These are phyloP conservation scores for Raffaelea ambrosiae DNA, from an alignment of 2,329 filamentous ascomycete species.

Conservation along the genomic window DNA sequence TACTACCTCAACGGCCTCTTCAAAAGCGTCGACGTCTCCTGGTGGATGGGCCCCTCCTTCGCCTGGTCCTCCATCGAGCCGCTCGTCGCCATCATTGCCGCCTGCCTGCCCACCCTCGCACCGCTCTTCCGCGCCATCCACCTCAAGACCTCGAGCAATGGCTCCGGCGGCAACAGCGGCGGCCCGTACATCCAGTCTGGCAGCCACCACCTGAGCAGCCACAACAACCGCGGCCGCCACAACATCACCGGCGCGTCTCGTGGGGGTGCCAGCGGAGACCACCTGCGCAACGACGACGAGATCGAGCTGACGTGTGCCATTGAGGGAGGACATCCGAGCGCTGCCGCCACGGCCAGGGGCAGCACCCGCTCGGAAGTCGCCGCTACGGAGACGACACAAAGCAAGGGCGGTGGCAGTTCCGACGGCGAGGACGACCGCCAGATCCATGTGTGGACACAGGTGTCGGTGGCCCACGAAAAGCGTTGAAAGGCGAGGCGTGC, in stretches of 20 bases:
- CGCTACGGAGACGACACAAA: too few relatives aligned
- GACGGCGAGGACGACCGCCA: background rate
- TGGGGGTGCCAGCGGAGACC: background rate
- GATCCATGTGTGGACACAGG: background rate
- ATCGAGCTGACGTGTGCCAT: background rate
- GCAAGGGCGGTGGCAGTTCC: too few relatives aligned
- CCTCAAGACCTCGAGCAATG: background rate
- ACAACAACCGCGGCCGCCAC: background rate
- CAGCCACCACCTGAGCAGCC: background rate
- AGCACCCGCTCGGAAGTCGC: background rate
- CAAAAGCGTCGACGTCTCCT: background rate
- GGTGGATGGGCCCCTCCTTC: slow-evolving; percentile 2
- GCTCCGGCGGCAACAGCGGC: background rate
- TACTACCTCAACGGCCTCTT: slow-evolving; percentile 2
- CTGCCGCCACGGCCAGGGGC: too few relatives aligned
- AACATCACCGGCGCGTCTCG: background rate
- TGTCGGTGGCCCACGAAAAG: too few relatives aligned
- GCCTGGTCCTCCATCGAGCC: slow-evolving; percentile 3
- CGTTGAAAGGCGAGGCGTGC: too few relatives aligned
- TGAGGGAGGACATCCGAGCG: too few relatives aligned
- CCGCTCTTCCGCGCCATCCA: background rate
- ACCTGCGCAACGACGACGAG: background rate
- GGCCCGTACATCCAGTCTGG: background rate
- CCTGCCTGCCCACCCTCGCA: slow-evolving; percentile 1
- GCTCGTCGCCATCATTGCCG: slow-evolving; percentile 1